A percentile compares a stretch with the other conserved stretches of the same genome.
Conservation (phyloP, 257 asterid species). For the Buddleja alternifolia region DNA sequence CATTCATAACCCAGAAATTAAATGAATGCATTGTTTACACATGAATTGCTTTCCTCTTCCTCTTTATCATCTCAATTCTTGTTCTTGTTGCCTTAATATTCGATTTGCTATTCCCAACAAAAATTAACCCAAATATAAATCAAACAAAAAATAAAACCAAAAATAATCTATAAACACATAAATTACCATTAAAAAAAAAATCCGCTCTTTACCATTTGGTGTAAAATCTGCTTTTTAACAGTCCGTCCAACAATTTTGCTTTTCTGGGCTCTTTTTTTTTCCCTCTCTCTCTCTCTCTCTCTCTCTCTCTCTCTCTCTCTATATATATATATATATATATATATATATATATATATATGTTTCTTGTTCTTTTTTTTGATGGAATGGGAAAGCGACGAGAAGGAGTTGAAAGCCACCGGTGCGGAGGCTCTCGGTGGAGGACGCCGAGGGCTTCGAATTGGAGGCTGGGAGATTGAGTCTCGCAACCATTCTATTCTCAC, state of each 20-base stretch:
- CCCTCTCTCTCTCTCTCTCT: too few relatives aligned
- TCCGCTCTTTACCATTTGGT: constrained; percentile 59
- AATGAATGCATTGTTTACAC: not conserved
- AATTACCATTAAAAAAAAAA: not conserved
- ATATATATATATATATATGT: too few relatives aligned
- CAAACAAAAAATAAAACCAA: constrained; percentile 7
- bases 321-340: too few relatives aligned
- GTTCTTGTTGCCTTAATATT: constrained; percentile 57
- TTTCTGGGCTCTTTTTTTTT: not conserved
- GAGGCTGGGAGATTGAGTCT: constrained; percentile 90
- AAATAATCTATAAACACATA: not conserved
- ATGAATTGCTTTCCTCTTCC: constrained; percentile 75
- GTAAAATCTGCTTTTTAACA: constrained; percentile 69
- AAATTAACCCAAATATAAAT: too few relatives aligned
- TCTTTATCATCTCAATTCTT: constrained; percentile 65
- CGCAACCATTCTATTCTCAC: constrained; percentile 79
- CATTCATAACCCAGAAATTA: too few relatives aligned
- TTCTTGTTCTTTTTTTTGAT: too few relatives aligned
- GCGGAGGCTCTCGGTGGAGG: constrained; percentile 53
- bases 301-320: too few relatives aligned
- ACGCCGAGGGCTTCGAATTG: constrained; percentile 49
- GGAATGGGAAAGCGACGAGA: constrained; percentile 62
- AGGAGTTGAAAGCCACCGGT: constrained; percentile 62
- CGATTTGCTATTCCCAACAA: constrained; percentile 57
- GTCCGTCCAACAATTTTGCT: constrained; percentile 58